Base-by-base conservation (phyloP, 257 asterid species). In the Echium plantagineum region DNA sequence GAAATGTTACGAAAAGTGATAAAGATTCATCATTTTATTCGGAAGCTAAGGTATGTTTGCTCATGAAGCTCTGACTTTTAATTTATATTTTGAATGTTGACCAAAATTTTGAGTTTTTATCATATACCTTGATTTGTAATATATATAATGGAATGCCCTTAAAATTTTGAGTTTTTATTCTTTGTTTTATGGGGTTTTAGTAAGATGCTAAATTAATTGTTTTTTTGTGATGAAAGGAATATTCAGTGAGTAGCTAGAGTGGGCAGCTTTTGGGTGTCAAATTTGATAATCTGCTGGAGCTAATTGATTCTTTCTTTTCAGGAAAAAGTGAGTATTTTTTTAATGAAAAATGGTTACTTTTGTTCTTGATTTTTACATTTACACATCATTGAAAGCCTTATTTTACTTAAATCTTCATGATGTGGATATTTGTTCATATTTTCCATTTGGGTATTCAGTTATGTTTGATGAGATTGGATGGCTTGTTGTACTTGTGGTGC, bases 1-100 rank as follows among this genome's bases (percentile, higher is more conserved):
- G 46, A 28, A 13, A 19, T 62, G 35, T 52, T 19, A n/a, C 1
- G 31, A 3, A 59, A 31, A 55, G 52, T 64, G 66, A 66, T 60
- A 51, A 67, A 62, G 78, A 48, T 68, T 56, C 59, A 22, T 16
- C 73, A n/a, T n/a, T 76, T 82, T 21, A 42, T 64, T 55, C 21
- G 22, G 19, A 24, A 42, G 49, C 15, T 42, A 42, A 2, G 49
- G 49, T 42, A 42, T 42, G 49, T 42, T 13, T 10, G 4, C 3
- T 28, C 32, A 28, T 28, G 6, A 28, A 28, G 49, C 49, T 42
- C 49, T 42, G 49, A 42, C 13, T 42, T 13, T 42, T 1, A 10
- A 10, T 42, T 42, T 42, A 2, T 10, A 1, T 10, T 35, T 35
- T 35, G 46, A 35, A 42, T 42, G 10, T 42, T 42, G 3, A 42